Base-by-base conservation (phyloP, 2,329 filamentous ascomycete species). In the Colletotrichum brevisporum region DNA sequence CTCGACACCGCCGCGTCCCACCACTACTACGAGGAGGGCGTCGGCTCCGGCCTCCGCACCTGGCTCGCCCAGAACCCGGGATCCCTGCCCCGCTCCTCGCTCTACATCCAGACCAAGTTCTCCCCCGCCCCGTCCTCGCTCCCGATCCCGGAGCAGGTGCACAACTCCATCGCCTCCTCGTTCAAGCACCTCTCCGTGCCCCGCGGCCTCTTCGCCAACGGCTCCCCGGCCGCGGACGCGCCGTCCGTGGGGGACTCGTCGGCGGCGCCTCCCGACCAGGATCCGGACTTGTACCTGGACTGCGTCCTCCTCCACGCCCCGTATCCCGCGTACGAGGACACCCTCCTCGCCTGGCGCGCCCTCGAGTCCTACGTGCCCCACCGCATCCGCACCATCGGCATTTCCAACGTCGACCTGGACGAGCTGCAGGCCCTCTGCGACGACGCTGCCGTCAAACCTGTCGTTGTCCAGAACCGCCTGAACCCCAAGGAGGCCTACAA, bases 381-480 rank as follows among this genome's bases (percentile, higher is more conserved):
- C 73, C 78, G 75, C 51, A 89, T 95, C 71, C 89, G 89, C 48
- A 84, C 88, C 36, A 83, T 96, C 8, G 94, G 94, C 48, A 91
- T 96, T 63, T 94, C 92, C 62, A 96, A 96, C 78, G 87, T 88
- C n/a, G 82, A 84, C n/a, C 79, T 92, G 2, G 77, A 83, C 0
- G 78, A 88, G 2, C 83, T 96, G 0, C 77, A 85, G 60, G 78
- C 80, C 5, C 79, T 94, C 1, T 83, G 84, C 67, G 75, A 82
- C 1, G 74, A 80, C 18, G 81, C 83, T 4, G 79, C 74, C 0
- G 70, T 83, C 50, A 81, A 80, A 69, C 83, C 83, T 1, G 83
- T 86, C 1, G 86, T 94, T 2, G 90, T 95, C 5, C 93, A 96
- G 80, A 95, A 96, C 75, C 87, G 92, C 2, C 94, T 96, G 79